Conservation (phyloP, 768 basidiomycete genomes). For the Krasilnikovozyma curviuscula region DNA sequence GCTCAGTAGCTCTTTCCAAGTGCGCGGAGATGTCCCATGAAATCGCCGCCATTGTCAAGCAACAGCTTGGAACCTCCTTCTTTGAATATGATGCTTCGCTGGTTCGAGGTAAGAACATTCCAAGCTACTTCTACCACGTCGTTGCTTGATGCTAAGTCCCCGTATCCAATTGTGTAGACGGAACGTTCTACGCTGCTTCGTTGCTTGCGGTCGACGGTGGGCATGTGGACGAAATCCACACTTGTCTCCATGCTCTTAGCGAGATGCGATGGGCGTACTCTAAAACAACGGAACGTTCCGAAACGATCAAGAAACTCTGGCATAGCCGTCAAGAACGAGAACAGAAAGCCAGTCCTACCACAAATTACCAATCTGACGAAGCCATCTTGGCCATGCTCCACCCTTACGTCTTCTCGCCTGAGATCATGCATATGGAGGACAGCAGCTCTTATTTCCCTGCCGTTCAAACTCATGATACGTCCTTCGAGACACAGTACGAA, state of each 20-base stretch:
- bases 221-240: conserved; percentile 33
- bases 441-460: too few species aligned
- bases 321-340: background rate
- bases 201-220: conserved; percentile 44
- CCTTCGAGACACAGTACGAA: too few species aligned
- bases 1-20: conserved; percentile 31
- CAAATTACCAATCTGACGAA: too few species aligned
- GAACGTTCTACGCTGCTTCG: conserved; percentile 70
- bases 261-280: conserved; percentile 11
- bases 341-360: too few species aligned
- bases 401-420: too few species aligned
- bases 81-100: conserved; percentile 74
- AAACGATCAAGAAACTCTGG: conserved; percentile 6
- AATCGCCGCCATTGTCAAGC: conserved; percentile 35
- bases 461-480: too few species aligned
- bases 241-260: conserved; percentile 4
- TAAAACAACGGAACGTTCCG: conserved; percentile 1
- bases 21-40: conserved; percentile 33
- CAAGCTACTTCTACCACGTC: background rate
- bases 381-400: too few species aligned
- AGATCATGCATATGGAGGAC: too few species aligned
- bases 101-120: conserved; percentile 31
- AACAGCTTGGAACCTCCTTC: conserved; percentile 38
- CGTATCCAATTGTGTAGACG: conserved; percentile 32
- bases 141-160: background rate